A percentile compares a stretch with the other conserved stretches of the same genome.
Evolutionary conservation across 345 rosid species (phyloP).

Genomic region (Firmiana major): DNA sequence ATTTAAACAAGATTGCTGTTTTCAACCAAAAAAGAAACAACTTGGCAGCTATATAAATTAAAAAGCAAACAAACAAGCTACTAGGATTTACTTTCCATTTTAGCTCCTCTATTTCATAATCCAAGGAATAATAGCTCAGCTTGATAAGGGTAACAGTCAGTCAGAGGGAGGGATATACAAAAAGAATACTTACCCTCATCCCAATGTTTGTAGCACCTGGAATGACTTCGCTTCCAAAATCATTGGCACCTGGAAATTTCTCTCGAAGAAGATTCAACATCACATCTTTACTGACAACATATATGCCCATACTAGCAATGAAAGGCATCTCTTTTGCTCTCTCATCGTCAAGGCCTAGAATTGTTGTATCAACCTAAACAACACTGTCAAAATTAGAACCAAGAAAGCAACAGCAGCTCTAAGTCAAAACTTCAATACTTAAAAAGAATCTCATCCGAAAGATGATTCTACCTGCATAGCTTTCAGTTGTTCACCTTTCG

Average conservation of each 20-base stretch:
- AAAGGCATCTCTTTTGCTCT: slow-evolving; percentile 93
- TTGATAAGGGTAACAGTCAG: not conserved
- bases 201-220: slow-evolving; percentile 96
- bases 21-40: not conserved
- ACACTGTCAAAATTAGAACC: slow-evolving; percentile 2
- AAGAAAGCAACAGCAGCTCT: not conserved
- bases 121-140: not conserved
- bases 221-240: slow-evolving; percentile 97
- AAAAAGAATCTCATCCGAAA: not conserved
- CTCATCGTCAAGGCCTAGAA: slow-evolving; percentile 83
- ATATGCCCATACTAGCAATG: slow-evolving; percentile 99
- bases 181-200: slow-evolving; percentile 56
- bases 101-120: not conserved
- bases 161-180: not conserved
- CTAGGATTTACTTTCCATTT: not conserved
- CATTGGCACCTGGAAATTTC: slow-evolving; percentile 95
- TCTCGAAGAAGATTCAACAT: slow-evolving; percentile 84
- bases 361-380: slow-evolving; percentile 84
- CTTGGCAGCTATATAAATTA: not conserved
- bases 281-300: slow-evolving; percentile 87
- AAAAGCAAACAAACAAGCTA: not conserved
- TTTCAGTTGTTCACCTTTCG: slow-evolving; percentile 89
- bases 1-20: not conserved
- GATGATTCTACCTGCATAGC: slow-evolving; percentile 66
- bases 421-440: not conserved